phyloP scores from a whole-genome alignment of 768 basidiomycete genomes.

The Leccinellum luteum region DNA sequence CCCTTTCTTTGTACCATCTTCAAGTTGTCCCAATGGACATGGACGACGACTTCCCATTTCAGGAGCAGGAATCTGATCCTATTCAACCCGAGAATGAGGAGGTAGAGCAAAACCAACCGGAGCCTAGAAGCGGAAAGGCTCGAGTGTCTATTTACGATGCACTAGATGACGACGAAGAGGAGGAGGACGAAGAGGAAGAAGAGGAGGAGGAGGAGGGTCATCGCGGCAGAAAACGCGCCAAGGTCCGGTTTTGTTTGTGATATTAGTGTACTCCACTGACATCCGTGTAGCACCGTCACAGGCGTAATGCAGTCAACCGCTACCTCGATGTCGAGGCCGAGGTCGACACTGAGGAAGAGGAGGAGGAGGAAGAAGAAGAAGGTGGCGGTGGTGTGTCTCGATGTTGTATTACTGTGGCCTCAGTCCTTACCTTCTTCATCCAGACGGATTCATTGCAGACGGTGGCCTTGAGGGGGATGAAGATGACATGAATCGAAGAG shows the following conservation, averaged over 20 bases:
- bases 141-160: constrained; percentile 35
- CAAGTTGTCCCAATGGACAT: constrained; percentile 29
- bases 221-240: constrained; percentile 56
- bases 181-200: constrained; percentile 54
- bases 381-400: constrained; percentile 48
- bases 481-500: constrained; percentile 47
- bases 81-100: constrained; percentile 37
- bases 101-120: constrained; percentile 23
- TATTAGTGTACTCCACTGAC: constrained; percentile 6
- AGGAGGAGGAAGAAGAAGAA: constrained; percentile 85
- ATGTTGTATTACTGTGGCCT: neutral
- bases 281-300: constrained; percentile 56
- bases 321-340: constrained; percentile 97
- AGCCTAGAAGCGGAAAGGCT: constrained; percentile 23
- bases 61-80: constrained; percentile 28
- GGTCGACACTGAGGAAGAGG: constrained; percentile 96
- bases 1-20: constrained; percentile 22
- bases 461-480: constrained; percentile 64
- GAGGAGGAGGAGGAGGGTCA: constrained; percentile 44
- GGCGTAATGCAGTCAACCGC: constrained; percentile 60
- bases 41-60: constrained; percentile 36
- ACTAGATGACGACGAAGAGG: constrained; percentile 44
- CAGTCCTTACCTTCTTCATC: constrained; percentile 11
- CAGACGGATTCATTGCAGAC: constrained; percentile 72
- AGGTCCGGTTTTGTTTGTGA: constrained; percentile 39